These are phyloP conservation scores for Thraustotheca clavata DNA, from an alignment of 352 stramenopile species.

Conservation along the genomic window DNA sequence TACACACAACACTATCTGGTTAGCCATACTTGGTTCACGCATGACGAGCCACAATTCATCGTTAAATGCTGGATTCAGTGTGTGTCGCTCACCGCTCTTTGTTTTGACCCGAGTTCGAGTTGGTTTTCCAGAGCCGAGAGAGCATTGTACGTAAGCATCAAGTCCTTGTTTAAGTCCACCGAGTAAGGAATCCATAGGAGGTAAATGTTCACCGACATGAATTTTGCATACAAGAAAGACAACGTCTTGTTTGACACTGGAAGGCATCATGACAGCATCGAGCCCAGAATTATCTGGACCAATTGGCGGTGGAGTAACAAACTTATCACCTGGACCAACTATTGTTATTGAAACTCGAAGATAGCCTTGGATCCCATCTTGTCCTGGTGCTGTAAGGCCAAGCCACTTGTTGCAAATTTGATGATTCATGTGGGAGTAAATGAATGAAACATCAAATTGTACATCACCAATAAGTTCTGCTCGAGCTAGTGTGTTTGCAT, in stretches of 20 bases:
- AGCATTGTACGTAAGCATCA: constrained; percentile 62
- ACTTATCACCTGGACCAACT: constrained; percentile 79
- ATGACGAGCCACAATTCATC: constrained; percentile 74
- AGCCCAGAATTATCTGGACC: constrained; percentile 31
- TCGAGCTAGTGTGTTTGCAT: constrained; percentile 75
- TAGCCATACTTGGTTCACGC: constrained; percentile 64
- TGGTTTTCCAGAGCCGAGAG: constrained; percentile 42
- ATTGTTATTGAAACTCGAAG: constrained; percentile 83
- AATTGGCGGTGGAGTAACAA: constrained; percentile 59
- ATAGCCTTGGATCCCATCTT: constrained; percentile 86
- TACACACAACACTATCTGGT: constrained; percentile 57
- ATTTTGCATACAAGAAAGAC: constrained; percentile 56
- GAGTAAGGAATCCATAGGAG: constrained; percentile 59
- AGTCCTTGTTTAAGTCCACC: constrained; percentile 41
- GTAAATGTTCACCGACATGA: constrained; percentile 60
- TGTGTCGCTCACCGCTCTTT: constrained; percentile 59
- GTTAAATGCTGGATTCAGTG: constrained; percentile 63
- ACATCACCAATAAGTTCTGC: constrained; percentile 83
- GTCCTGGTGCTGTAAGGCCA: constrained; percentile 43
- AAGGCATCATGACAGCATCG: constrained; percentile 72
- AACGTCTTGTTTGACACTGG: constrained; percentile 59
- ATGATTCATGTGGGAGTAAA: constrained; percentile 82
- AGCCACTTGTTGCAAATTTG: constrained; percentile 88
- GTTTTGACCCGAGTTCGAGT: constrained; percentile 65
- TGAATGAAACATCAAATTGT: constrained; percentile 82